Evolutionary conservation across 345 rosid species (phyloP).

Genomic region (Lepidium sativum): DNA sequence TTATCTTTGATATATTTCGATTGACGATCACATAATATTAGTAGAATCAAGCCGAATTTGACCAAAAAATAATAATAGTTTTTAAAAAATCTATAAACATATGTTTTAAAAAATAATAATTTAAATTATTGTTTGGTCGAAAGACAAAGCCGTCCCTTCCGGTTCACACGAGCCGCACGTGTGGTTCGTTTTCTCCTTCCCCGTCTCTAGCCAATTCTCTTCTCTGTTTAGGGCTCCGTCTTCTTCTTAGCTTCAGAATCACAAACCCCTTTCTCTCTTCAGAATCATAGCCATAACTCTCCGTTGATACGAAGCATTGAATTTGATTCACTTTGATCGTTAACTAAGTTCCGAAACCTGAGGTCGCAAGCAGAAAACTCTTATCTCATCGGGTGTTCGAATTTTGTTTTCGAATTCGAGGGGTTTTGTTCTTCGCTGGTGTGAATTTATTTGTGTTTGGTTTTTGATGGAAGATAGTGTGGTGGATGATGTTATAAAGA

Average conservation of each 20-base stretch:
- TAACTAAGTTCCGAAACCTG: background rate
- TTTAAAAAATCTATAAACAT: too few relatives aligned
- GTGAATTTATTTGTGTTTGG: background rate
- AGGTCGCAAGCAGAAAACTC: background rate
- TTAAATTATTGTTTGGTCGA: constrained; percentile 8
- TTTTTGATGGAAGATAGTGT: constrained; percentile 43
- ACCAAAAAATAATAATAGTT: too few relatives aligned
- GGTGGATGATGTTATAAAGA: constrained; percentile 52
- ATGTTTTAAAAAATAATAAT: background rate
- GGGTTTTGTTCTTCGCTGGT: background rate
- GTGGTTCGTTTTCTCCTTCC: constrained; percentile 15
- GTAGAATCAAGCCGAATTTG: too few relatives aligned
- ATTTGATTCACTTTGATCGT: background rate
- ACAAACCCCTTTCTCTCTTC: background rate
- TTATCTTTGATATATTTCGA: too few relatives aligned
- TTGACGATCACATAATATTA: too few relatives aligned
- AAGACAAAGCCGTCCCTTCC: constrained; percentile 25
- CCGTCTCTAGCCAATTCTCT: constrained; percentile 20
- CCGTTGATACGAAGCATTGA: background rate
- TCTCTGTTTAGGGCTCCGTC: constrained; percentile 25
- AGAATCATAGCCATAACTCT: background rate
- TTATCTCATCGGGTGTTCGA: background rate
- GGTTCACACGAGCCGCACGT: constrained; percentile 32
- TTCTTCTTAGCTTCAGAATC: constrained; percentile 1
- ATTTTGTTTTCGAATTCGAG: background rate